phyloP scores from a whole-genome alignment of 371 early-diverging fungal species.

The Apophysomyces variabilis region DNA sequence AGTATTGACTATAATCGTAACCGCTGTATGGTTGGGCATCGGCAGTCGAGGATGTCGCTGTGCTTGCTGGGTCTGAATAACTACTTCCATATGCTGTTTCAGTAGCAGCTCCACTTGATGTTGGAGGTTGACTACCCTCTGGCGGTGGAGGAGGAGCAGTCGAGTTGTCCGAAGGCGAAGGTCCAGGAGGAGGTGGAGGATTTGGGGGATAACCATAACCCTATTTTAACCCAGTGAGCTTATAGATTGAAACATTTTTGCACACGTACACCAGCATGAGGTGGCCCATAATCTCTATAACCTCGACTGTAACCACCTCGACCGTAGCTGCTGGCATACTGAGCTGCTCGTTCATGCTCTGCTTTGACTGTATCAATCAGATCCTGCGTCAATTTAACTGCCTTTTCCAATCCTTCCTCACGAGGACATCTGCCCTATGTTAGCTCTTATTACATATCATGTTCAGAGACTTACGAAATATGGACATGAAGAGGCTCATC shows the following conservation, averaged over 20 bases:
- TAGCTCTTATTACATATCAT: background rate
- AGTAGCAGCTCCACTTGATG: conserved; percentile 19
- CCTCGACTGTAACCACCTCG: conserved; percentile 37
- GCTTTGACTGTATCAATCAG: conserved; percentile 76
- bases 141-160: conserved; percentile 13
- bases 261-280: background rate
- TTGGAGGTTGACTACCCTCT: conserved; percentile 13
- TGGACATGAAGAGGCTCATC: conserved; percentile 83
- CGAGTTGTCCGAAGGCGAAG: conserved; percentile 11
- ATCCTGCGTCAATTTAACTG: conserved; percentile 72
- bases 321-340: conserved; percentile 27
- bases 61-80: conserved; percentile 11
- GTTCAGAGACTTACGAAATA: conserved; percentile 66
- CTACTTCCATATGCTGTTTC: conserved; percentile 16
- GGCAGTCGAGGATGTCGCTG: conserved; percentile 1
- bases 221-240: background rate
- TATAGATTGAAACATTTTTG: background rate
- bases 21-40: conserved; percentile 13
- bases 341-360: conserved; percentile 70
- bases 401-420: conserved; percentile 74
- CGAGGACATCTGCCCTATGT: conserved; percentile 51
- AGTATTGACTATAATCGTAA: conserved; percentile 42
- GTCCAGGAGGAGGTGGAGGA: conserved; percentile 18
- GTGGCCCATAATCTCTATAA: conserved; percentile 23
- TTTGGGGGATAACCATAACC: conserved; percentile 20